Base-by-base conservation (phyloP, 176 grass and related monocot genomes). In the Dendrocalamus sinicus region DNA sequence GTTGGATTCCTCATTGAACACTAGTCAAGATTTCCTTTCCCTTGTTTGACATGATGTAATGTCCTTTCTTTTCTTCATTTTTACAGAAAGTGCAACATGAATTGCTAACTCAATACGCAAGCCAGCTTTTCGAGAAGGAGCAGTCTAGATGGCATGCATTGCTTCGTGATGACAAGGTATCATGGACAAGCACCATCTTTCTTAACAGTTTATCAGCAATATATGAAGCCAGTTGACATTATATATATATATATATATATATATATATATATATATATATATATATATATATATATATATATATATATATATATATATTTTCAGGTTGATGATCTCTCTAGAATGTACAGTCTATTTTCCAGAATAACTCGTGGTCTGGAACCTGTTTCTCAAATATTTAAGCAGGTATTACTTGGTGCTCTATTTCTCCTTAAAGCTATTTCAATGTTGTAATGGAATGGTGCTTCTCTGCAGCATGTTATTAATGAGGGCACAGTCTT, bases 351-450 rank as follows among this genome's bases (percentile, higher is more conserved):
- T 35, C 91, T 97, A 51, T 97, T 97, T 76, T 93, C 87, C 22
- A 94, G 75, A 89, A 97, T 97, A 80, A 86, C 77, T 75, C 82
- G 76, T 67, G 92, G 92, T 44, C 88, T 97, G 16, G 92, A 94
- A 52, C 92, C 94, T 86, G 67, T 97, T 90, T 92, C 92, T 79
- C 89, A 80, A 67, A 94, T 97, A 86, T 94, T 97, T 89, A 97
- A 94, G 83, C 85, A 92, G 94, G 94, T 94, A 72, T 28, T 32
- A 19, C 62, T 77, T 80, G 9, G 16, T 43, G 69, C 0, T 28
- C 8, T 73, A 10, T 80, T 87, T 81, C 12, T 17, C 70, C 19
- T 16, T 45, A 57, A 75, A 87, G 54, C 30, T 70, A 60, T 72
- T 76, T 85, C n/a, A 4, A 10, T 88, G 24, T 59, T 69, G 17